Base-by-base conservation (phyloP, 352 stramenopile genomes). In the Thalassiosira exigua region DNA sequence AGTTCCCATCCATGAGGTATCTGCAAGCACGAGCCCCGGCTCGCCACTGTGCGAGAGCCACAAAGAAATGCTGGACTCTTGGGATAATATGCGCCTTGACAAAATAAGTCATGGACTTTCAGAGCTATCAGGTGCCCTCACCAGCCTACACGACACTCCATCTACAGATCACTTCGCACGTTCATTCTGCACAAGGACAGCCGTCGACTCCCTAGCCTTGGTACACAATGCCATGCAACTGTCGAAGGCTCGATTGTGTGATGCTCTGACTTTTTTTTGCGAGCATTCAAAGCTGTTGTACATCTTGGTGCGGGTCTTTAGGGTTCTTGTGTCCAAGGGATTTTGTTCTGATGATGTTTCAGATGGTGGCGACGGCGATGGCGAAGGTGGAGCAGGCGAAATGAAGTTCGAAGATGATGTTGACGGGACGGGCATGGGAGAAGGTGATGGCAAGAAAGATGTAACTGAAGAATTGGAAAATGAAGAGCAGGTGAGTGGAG, bases 391-490 rank as follows among this genome's bases (percentile, higher is more conserved):
- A 51, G 77, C 81, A 73, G 78, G 93, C 30, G 95, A 97, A 62
- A 97, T 97, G 91, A 97, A 97, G 48, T 98, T 99, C 83, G 95
- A 98, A 65, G 96, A 99, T 46, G 96, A 99, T 62, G 95, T 98
- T 7, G 97, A 99, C 64, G 98, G 98, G 51, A 99, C 97, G 11
- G 98, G 98, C 21, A 99, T 99, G 97, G 98, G 98, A 30, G 97
- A 99, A 93, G 98, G 98, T 21, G 96, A 99, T 53, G 92, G 97
- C 91, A 81, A 98, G 73, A 98, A 99, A 75, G 98, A 99, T 85
- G 97, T 99, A 22, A 99, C 95, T 19, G 94, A 99, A 69, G 93
- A 99, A 82, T 98, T 99, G 32, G 97, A 99, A 73, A 98, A 99
- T 69, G 98, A 99, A 88, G 98, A 99, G 46, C 98, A n/a, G n/a